A percentile compares a stretch with the other conserved stretches of the same genome.
These are phyloP conservation scores for Echria macrotheca DNA, from an alignment of 495 filamentous ascomycete species.

Conservation along the genomic window DNA sequence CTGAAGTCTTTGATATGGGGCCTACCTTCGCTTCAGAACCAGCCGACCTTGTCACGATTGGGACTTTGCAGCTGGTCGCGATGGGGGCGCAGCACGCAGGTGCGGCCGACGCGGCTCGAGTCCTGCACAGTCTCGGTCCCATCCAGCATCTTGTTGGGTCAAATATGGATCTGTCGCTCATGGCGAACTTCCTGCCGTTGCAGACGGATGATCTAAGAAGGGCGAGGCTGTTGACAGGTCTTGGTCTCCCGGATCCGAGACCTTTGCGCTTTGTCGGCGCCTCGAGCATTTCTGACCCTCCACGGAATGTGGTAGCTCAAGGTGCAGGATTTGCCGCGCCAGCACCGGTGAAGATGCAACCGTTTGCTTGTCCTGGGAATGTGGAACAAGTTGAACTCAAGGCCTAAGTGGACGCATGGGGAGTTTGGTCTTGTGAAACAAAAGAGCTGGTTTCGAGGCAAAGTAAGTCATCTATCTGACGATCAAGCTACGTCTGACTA, in stretches of 20 bases:
- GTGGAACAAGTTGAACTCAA: no score
- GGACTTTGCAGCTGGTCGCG: slow-evolving; percentile 23
- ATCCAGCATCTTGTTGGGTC: slow-evolving; percentile 4
- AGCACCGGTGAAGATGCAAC: no score
- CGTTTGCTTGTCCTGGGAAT: no score
- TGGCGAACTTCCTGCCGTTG: slow-evolving; percentile 8
- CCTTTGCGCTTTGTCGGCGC: no score
- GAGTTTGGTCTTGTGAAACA: no score
- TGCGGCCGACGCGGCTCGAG: slow-evolving; percentile 15
- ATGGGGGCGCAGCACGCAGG: slow-evolving; percentile 21
- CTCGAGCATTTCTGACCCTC: no score
- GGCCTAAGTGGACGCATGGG: no score
- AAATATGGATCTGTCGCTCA: neutral
- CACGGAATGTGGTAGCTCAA: no score
- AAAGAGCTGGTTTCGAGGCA: no score
- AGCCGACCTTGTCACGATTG: slow-evolving; percentile 23
- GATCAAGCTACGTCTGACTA: no score
- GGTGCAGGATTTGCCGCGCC: no score
- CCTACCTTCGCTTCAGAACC: slow-evolving; percentile 21
- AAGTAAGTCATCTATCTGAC: no score
- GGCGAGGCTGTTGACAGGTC: slow-evolving; percentile 3
- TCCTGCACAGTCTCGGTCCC: slow-evolving; percentile 14
- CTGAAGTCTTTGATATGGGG: slow-evolving; percentile 7
- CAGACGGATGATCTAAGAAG: slow-evolving; percentile 5
- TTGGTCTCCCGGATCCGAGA: slow-evolving; percentile 7